Evolutionary conservation across 306 rosid genomes (phyloP).

Genomic region (Castanea sativa): DNA sequence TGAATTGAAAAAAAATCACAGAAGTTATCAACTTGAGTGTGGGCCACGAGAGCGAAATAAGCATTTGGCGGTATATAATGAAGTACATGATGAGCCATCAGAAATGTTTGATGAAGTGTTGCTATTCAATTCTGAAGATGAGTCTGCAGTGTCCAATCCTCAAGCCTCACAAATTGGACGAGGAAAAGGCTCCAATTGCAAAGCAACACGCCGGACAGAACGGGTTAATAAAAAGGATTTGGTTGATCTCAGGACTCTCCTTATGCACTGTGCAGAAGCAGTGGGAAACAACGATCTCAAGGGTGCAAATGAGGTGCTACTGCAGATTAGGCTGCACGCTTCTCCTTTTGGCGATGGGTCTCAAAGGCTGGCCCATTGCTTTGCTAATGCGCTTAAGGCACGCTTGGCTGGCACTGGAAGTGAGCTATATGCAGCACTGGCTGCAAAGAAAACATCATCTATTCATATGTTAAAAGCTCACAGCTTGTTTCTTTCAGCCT

Average conservation of each 20-base stretch:
- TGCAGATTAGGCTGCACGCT: constrained; percentile 31
- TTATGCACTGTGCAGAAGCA: constrained; percentile 40
- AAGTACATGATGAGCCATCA: constrained; percentile 22
- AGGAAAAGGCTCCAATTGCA: constrained; percentile 6
- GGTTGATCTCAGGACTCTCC: constrained; percentile 38
- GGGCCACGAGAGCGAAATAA: constrained; percentile 35
- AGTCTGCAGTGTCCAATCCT: constrained; percentile 2
- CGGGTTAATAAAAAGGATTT: constrained; percentile 8
- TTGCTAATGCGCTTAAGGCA: constrained; percentile 39
- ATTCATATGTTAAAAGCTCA: constrained; percentile 34
- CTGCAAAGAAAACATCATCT: constrained; percentile 11
- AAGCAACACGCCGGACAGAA: constrained; percentile 5
- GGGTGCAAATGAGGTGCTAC: constrained; percentile 23
- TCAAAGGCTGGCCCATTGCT: constrained; percentile 43
- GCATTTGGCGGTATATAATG: constrained; percentile 31
- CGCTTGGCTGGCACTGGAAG: constrained; percentile 28
- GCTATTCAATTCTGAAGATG: constrained; percentile 1
- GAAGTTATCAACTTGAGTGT: not conserved
- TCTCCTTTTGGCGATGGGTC: constrained; percentile 34
- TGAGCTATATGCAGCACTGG: not conserved
- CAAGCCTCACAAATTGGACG: constrained; percentile 18
- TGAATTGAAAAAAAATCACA: constrained; percentile 28
- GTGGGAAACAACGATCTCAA: constrained; percentile 29
- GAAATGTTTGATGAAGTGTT: constrained; percentile 37
- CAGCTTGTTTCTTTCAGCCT: constrained; percentile 27